Evolutionary conservation across 768 basidiomycete genomes (phyloP), one percentile per base, ranked within the genome.

Genomic region (Podaxis sp.): DNA sequence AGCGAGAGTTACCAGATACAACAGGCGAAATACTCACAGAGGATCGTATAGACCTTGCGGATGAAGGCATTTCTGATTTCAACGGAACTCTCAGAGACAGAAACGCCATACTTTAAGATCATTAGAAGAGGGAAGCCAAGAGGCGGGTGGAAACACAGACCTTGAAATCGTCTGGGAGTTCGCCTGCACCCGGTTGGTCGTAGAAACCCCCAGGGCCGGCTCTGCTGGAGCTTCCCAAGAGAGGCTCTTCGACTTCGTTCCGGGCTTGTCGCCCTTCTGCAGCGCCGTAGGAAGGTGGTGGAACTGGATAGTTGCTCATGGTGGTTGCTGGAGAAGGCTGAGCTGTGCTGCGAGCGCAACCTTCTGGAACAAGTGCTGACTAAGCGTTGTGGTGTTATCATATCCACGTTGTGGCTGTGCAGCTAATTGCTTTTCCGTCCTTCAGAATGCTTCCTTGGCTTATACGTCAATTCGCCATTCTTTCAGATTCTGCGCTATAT

Each of bases 111-210:
- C 91, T 93, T 62, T 24, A 20, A 56, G 8, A 44, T 26, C 5
- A 33, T 60, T 62, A 36, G 28, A 46, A 33, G 53, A 40, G 44
- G 54, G 52, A 37, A 44, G 60, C n/a, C 20, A 40, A 28, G 26
- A 53, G 40, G 48, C 20, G 26, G 28, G 20, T 37, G 26, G 26
- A 54, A 15, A 46, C 13, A 26, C 77, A 24, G 64, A 92, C 92
- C 84, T 96, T 94, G 85, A 97, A 97, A 74, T 97, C 96, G 69
- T 96, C 95, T 0, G 93, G 93, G 52, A 95, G 70, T 66, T 95
- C 93, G 52, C 84, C 91, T 37, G 77, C 78, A 28, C 76, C 80
- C 4, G 93, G 88, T 67, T 95, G 91, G 75, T 95, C 85, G 66
- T 83, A 91, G 66, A 87, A 81, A n/a, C 77, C 87, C 30, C 81